phyloP scores from a whole-genome alignment of 257 asterid genomes.

The Solanum pinnatisectum region DNA sequence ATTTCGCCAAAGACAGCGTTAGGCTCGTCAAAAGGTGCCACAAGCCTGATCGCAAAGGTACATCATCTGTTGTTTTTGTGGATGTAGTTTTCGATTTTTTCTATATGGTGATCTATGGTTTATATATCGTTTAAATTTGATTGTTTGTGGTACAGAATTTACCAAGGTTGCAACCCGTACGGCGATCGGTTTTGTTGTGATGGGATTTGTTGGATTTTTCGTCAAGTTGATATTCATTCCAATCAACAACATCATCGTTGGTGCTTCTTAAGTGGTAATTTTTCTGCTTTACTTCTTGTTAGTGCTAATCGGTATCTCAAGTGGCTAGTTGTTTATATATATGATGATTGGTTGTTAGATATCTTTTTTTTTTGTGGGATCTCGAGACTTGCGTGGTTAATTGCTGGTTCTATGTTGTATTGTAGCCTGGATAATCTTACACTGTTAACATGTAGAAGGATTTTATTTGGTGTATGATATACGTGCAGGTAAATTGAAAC shows the following conservation, averaged over 20 bases:
- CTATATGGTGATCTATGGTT: neutral
- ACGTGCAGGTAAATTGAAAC: neutral
- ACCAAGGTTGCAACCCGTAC: conserved; percentile 27
- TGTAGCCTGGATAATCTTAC: neutral
- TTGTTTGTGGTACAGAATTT: conserved; percentile 9
- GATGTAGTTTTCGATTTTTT: neutral
- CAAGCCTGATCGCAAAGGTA: conserved; percentile 29
- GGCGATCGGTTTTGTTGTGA: conserved; percentile 29
- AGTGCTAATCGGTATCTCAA: neutral
- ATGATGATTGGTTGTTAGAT: neutral
- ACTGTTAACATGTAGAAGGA: neutral
- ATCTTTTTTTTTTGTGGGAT: neutral
- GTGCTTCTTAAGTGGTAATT: conserved; percentile 13
- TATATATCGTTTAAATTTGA: neutral
- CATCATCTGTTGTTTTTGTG: neutral
- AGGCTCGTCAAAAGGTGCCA: conserved; percentile 30
- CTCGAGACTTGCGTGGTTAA: neutral
- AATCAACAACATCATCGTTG: conserved; percentile 28
- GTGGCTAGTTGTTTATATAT: neutral
- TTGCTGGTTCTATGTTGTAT: neutral
- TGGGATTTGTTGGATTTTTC: conserved; percentile 31
- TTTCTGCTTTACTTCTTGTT: neutral
- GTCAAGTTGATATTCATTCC: conserved; percentile 35
- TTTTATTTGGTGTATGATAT: neutral
- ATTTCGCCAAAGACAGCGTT: conserved; percentile 24